These are phyloP conservation scores for Hypoxylon subgilvum DNA, from an alignment of 495 filamentous ascomycete genomes.

Conservation along the genomic window DNA sequence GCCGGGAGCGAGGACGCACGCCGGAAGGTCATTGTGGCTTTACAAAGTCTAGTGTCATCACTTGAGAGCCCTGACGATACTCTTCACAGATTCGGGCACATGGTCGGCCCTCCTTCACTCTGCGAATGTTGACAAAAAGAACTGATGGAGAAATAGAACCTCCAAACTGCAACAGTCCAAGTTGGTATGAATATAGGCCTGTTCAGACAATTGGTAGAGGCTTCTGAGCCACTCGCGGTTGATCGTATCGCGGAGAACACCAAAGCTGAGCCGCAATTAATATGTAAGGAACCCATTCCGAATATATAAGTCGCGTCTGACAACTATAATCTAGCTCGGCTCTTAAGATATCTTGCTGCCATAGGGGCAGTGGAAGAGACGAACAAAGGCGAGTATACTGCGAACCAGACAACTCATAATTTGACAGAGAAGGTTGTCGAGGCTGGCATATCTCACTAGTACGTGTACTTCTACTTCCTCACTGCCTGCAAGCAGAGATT, in stretches of 20 bases:
- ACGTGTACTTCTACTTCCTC: background rate
- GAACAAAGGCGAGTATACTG: slow-evolving; percentile 46
- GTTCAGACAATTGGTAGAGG: too few species aligned
- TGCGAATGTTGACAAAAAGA: background rate
- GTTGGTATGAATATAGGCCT: too few species aligned
- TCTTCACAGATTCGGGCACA: background rate
- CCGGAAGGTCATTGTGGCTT: too few species aligned
- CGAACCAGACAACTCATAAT: slow-evolving; percentile 45
- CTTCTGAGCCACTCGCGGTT: too few species aligned
- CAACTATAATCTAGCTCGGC: slow-evolving; percentile 17
- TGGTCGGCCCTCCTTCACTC: background rate
- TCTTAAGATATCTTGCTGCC: slow-evolving; percentile 50
- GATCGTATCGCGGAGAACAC: background rate
- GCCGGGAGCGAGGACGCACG: too few species aligned
- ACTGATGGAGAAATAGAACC: background rate
- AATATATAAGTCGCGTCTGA: too few species aligned
- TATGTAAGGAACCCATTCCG: background rate
- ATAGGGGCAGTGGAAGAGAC: slow-evolving; percentile 47
- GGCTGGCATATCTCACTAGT: slow-evolving; percentile 28
- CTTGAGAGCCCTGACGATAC: background rate
- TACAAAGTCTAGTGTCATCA: too few species aligned
- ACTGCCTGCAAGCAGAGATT: too few species aligned
- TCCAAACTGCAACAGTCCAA: background rate
- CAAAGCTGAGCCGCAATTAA: background rate
- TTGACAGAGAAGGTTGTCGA: slow-evolving; percentile 40